Evolutionary conservation across 2,329 filamentous ascomycete genomes (phyloP).

Genomic region (Stagonosporopsis vannaccii): DNA sequence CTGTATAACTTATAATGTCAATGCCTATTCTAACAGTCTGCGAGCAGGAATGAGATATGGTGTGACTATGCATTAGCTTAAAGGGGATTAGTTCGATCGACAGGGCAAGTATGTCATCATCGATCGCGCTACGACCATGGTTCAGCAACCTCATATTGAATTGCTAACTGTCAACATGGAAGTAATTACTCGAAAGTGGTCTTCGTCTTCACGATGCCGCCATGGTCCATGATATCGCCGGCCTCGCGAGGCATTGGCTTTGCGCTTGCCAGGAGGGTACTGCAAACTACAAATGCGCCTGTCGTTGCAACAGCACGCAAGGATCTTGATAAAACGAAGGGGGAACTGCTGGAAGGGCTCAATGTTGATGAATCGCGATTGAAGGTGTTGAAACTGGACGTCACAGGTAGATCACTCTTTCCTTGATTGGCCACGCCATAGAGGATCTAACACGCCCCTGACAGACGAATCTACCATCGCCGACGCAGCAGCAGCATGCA

Average conservation of each 20-base stretch:
- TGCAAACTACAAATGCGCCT: slow-evolving; percentile 64
- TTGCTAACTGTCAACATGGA: slow-evolving; percentile 16
- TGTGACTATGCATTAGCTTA: not conserved
- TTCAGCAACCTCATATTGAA: slow-evolving; percentile 4
- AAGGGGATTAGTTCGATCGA: slow-evolving; percentile 28
- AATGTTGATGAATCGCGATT: slow-evolving; percentile 57
- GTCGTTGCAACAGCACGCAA: slow-evolving; percentile 67
- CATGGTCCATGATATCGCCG: slow-evolving; percentile 63
- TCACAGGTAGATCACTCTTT: slow-evolving; percentile 57
- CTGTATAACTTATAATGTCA: not conserved
- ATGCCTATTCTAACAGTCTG: not conserved
- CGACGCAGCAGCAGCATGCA: slow-evolving; percentile 62
- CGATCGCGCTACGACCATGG: slow-evolving; percentile 31
- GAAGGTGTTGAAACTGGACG: slow-evolving; percentile 62
- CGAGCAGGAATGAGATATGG: no score
- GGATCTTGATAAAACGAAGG: slow-evolving; percentile 58
- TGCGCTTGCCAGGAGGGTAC: slow-evolving; percentile 64
- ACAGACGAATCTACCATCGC: slow-evolving; percentile 69
- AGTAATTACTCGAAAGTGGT: not conserved
- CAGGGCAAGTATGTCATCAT: slow-evolving; percentile 41
- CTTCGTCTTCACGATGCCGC: slow-evolving; percentile 46
- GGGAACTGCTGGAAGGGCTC: slow-evolving; percentile 60
- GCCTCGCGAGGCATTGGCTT: slow-evolving; percentile 70
- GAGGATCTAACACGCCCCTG: slow-evolving; percentile 1
- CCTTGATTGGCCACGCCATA: not conserved